A percentile compares a stretch with the other conserved stretches of the same genome.
Conservation (phyloP, 805 yeast species). For the Saccharomycopsis lassenensis region DNA sequence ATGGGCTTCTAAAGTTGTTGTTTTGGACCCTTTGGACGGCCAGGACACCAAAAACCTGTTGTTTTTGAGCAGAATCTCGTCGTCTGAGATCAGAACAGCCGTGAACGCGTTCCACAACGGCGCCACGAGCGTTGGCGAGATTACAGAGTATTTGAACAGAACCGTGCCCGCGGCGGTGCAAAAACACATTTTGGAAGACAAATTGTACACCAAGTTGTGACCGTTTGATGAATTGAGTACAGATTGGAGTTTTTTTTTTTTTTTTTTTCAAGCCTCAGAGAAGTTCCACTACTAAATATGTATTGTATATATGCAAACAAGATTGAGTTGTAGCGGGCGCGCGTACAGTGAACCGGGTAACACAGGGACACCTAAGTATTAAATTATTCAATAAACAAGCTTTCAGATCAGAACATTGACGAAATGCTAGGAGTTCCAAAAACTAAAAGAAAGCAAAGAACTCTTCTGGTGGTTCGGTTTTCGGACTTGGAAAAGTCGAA, state of each 20-base stretch:
- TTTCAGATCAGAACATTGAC: background rate
- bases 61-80: slow-evolving; percentile 11
- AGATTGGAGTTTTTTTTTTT: too few species aligned
- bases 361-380: too few species aligned
- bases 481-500: slow-evolving; percentile 17
- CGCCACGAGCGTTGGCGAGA: background rate
- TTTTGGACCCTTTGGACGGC: slow-evolving; percentile 4
- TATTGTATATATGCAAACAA: too few species aligned
- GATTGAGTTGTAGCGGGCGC: too few species aligned
- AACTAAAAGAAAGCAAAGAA: slow-evolving; percentile 5
- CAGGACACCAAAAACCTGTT: background rate
- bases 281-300: too few species aligned
- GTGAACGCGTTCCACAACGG: slow-evolving; percentile 2
- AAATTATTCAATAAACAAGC: too few species aligned
- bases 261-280: too few species aligned
- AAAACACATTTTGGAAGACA: slow-evolving; percentile 1
- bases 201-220: slow-evolving; percentile 4
- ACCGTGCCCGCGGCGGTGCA: background rate
- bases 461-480: slow-evolving; percentile 17
- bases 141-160: slow-evolving; percentile 1
- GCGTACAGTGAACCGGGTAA: too few species aligned
- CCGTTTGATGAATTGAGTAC: too few species aligned
- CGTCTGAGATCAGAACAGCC: slow-evolving; percentile 11
- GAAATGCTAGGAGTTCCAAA: slow-evolving; percentile 9
- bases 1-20: slow-evolving; percentile 4